Percentiles rank a stretch among this genome's conserved stretches.
These are phyloP conservation scores for Podospora sp. DNA, from an alignment of 495 filamentous ascomycete species.

Conservation along the genomic window DNA sequence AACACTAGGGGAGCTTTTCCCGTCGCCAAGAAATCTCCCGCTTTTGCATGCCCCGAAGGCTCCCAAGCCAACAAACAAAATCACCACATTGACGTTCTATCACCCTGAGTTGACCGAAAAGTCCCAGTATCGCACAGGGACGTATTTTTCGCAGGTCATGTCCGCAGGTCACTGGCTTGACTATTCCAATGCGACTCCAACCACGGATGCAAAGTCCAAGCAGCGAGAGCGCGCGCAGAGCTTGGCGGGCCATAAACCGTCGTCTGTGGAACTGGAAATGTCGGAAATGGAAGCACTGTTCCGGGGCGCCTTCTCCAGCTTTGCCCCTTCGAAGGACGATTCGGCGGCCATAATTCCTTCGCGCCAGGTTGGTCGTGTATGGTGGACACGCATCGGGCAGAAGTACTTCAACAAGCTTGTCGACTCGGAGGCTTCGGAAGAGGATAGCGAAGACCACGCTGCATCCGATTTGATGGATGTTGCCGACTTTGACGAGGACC, in stretches of 20 bases:
- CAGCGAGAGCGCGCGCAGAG: constrained; percentile 73
- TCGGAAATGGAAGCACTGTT: constrained; percentile 74
- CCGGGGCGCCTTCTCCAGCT: constrained; percentile 81
- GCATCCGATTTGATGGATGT: constrained; percentile 13
- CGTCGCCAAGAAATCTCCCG: constrained; percentile 66
- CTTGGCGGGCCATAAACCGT: constrained; percentile 61
- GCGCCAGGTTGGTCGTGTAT: constrained; percentile 72
- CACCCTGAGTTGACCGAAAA: constrained; percentile 57
- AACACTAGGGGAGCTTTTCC: constrained; percentile 81
- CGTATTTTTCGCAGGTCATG: constrained; percentile 57
- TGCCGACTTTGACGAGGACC: constrained; percentile 48
- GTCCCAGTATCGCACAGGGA: constrained; percentile 58
- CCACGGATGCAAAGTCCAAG: constrained; percentile 63
- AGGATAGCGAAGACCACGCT: constrained; percentile 36
- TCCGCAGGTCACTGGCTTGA: constrained; percentile 69
- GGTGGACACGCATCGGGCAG: constrained; percentile 81
- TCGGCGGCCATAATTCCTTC: constrained; percentile 70
- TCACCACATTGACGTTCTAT: constrained; percentile 63
- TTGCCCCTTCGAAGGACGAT: constrained; percentile 83
- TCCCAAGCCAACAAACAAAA: constrained; percentile 63
- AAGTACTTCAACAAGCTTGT: constrained; percentile 54
- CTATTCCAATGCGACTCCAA: constrained; percentile 62
- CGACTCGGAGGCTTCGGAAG: constrained; percentile 44
- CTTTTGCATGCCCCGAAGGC: constrained; percentile 72
- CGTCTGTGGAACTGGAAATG: constrained; percentile 55